These are phyloP conservation scores for Ascomycota sp. DNA, from an alignment of 2,329 filamentous ascomycete genomes.

Conservation along the genomic window DNA sequence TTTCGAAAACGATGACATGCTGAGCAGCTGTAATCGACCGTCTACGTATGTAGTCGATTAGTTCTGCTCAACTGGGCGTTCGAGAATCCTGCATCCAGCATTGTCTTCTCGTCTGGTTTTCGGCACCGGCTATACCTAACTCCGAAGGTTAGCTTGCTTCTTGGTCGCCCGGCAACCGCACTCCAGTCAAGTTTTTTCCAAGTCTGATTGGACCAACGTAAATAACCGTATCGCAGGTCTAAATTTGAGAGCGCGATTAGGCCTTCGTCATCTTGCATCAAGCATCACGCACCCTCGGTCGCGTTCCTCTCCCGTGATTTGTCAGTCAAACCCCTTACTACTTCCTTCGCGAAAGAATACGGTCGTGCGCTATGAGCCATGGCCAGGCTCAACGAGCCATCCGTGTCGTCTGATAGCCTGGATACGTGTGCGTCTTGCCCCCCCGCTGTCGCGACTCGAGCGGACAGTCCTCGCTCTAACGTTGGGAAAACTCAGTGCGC, in stretches of 20 bases:
- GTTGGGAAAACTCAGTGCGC: slow-evolving; percentile 32
- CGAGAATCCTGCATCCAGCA: too few species aligned
- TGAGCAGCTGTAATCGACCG: background rate
- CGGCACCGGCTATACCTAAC: too few species aligned
- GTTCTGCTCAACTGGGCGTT: too few species aligned
- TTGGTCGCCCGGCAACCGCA: slow-evolving; percentile 10
- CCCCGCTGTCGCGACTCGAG: background rate
- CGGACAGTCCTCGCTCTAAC: slow-evolving; percentile 1
- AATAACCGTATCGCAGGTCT: slow-evolving; percentile 8
- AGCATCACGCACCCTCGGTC: too few species aligned
- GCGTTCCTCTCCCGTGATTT: too few species aligned
- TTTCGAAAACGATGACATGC: slow-evolving; percentile 31
- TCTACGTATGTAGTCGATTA: too few species aligned
- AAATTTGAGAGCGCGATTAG: too few species aligned
- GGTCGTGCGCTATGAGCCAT: slow-evolving; percentile 27
- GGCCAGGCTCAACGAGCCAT: slow-evolving; percentile 62
- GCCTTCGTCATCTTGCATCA: too few species aligned
- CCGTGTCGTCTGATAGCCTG: slow-evolving; percentile 42
- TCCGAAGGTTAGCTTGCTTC: too few species aligned
- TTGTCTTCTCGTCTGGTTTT: too few species aligned
- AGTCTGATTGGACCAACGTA: slow-evolving; percentile 10
- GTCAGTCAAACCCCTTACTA: too few species aligned
- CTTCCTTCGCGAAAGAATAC: background rate
- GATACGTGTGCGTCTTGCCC: slow-evolving; percentile 39
- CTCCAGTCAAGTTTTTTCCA: slow-evolving; percentile 4